Percentiles rank a stretch among this genome's conserved stretches.
These are phyloP conservation scores for Glycyrrhiza uralensis DNA, from an alignment of 306 rosid species.

Conservation along the genomic window DNA sequence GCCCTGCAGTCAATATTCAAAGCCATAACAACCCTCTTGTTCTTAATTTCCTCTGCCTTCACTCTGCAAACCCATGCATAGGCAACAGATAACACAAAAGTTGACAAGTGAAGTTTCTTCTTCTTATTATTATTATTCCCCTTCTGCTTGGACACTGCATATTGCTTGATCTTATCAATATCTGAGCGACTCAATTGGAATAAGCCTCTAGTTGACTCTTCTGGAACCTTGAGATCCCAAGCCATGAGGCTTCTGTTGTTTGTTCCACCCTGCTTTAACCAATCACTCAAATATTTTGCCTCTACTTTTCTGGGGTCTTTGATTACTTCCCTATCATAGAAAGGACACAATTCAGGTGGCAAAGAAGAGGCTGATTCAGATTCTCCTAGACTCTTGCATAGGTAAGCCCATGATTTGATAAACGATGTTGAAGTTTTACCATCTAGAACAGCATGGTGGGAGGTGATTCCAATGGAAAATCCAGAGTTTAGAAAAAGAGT, in stretches of 20 bases:
- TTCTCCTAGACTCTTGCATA: slow-evolving; percentile 24
- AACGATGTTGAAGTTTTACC: slow-evolving; percentile 40
- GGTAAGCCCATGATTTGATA: slow-evolving; percentile 54
- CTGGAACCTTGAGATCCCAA: slow-evolving; percentile 30
- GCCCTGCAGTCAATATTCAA: slow-evolving; percentile 29
- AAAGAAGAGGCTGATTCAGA: not conserved
- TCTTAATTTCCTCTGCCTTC: slow-evolving; percentile 25
- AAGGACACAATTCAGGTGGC: slow-evolving; percentile 28
- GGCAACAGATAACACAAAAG: slow-evolving; percentile 27
- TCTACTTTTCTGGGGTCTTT: slow-evolving; percentile 32
- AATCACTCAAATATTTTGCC: slow-evolving; percentile 1
- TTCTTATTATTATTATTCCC: not conserved
- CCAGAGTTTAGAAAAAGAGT: slow-evolving; percentile 45
- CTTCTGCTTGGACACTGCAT: not conserved
- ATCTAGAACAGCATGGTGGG: slow-evolving; percentile 46
- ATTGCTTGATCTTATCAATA: slow-evolving; percentile 27
- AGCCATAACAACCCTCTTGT: not conserved
- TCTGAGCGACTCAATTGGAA: slow-evolving; percentile 22
- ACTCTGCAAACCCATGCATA: slow-evolving; percentile 30
- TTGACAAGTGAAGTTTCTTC: slow-evolving; percentile 31
- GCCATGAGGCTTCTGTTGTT: slow-evolving; percentile 42
- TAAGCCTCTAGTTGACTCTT: slow-evolving; percentile 23
- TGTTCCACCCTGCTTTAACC: slow-evolving; percentile 41
- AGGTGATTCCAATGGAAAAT: slow-evolving; percentile 37
- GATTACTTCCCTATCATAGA: slow-evolving; percentile 33